Base-by-base conservation (phyloP, 441 rosid species). In the Erysimum pusillum region DNA sequence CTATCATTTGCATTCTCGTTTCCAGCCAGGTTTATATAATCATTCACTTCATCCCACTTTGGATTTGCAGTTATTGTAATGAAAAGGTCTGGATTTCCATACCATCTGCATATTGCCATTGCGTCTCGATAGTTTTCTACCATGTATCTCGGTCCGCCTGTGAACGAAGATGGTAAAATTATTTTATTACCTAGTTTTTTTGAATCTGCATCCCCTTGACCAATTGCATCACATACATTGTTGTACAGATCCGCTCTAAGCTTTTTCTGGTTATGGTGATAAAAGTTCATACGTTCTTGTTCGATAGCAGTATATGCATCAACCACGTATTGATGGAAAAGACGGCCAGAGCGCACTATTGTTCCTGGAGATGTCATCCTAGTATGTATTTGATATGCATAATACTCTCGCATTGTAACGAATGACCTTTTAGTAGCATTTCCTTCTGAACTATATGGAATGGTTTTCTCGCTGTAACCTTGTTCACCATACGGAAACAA, bases 61-160 rank as follows among this genome's bases (percentile, higher is more conserved):
- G 56, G 69, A 64, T 64, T 57, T 57, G 51, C 31, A 17, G 74
- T 57, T 32, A 69, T 44, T 5, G 62, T 54, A 28, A 44, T 22
- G 64, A 69, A 69, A 58, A 54, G 32, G 20, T 54, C 42, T 4
- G 52, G 56, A 44, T 66, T 32, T 3, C 42, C 46, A 3, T 46
- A 57, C 53, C 74, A 54, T 69, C 54, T 69, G 17, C 63, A 69
- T 38, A 69, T 69, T 53, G 64, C 52, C 52, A 69, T 69, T 54
- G 63, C 63, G 25, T 69, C 73, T 18, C 48, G 73, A 69, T 69
- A 69, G 10, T 69, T 69, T 22, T 69, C 28, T 12, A 14, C 41
- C 73, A 69, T 36, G 8, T 53, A 69, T 9, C 48, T 15, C n/a
- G 46, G 59, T 0, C 71, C 58, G 12, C 71, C 46, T 11, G 69